Conservation (phyloP, 352 stramenopile genomes). For the Pythium brachiatum region DNA sequence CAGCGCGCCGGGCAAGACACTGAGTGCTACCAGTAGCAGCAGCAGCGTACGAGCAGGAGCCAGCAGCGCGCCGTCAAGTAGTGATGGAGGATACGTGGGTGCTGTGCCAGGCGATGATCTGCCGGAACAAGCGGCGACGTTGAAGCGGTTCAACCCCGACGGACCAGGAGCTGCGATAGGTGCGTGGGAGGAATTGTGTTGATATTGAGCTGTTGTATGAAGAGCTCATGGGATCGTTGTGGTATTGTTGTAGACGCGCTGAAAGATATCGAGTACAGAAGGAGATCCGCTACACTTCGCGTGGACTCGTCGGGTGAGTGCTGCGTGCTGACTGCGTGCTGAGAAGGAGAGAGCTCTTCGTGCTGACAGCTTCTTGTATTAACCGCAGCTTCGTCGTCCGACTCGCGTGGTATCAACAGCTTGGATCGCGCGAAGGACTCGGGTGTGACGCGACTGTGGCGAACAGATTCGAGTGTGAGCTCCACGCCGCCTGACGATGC, state of each 20-base stretch:
- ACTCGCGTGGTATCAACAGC: constrained; percentile 46
- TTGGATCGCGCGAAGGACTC: constrained; percentile 57
- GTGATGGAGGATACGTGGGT: neutral
- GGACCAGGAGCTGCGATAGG: constrained; percentile 7
- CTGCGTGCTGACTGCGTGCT: neutral
- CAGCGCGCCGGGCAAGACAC: neutral
- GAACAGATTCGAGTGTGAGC: constrained; percentile 35
- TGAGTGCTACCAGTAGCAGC: neutral
- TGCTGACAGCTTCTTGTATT: neutral
- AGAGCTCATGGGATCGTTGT: no score
- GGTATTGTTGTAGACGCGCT: neutral
- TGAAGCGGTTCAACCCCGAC: constrained; percentile 13
- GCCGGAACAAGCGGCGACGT: constrained; percentile 14
- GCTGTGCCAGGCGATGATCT: neutral
- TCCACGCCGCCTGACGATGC: constrained; percentile 16
- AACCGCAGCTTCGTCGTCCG: constrained; percentile 34
- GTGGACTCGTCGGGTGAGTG: constrained; percentile 60
- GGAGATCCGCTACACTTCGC: constrained; percentile 51
- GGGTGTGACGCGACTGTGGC: constrained; percentile 58
- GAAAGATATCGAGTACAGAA: constrained; percentile 43
- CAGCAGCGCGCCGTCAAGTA: neutral
- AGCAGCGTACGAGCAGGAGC: constrained; percentile 3
- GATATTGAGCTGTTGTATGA: neutral
- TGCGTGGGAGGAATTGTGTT: neutral
- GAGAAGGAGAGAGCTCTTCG: neutral